Conservation (phyloP, 306 rosid species). For the Alnus glutinosa region DNA sequence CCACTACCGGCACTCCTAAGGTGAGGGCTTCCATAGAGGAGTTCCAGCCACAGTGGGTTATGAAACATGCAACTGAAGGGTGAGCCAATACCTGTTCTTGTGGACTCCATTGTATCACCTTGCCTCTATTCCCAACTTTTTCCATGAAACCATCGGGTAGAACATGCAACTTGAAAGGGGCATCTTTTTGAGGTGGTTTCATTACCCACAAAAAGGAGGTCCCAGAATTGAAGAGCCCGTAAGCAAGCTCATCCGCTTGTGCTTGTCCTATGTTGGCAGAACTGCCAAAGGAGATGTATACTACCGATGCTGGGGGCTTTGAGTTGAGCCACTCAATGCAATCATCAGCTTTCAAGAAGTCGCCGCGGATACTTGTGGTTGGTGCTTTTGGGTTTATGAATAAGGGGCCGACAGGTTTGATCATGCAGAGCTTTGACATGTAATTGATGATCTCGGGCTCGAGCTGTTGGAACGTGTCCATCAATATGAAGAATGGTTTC, state of each 20-base stretch:
- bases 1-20: conserved; percentile 45
- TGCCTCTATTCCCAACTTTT: conserved; percentile 42
- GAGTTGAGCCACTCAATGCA: conserved; percentile 62
- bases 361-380: conserved; percentile 38
- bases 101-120: conserved; percentile 64
- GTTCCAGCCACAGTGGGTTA: conserved; percentile 74
- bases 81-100: conserved; percentile 61
- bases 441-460: conserved; percentile 38
- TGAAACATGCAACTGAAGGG: conserved; percentile 55
- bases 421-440: conserved; percentile 25
- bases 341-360: conserved; percentile 47
- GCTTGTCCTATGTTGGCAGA: conserved; percentile 47
- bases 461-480: conserved; percentile 58
- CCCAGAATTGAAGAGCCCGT: conserved; percentile 44
- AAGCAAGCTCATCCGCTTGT: conserved; percentile 62
- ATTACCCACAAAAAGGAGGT: conserved; percentile 62
- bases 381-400: conserved; percentile 39
- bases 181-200: conserved; percentile 37
- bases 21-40: conserved; percentile 54
- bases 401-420: conserved; percentile 56
- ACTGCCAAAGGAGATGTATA: conserved; percentile 68
- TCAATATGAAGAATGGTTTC: conserved; percentile 44
- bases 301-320: conserved; percentile 45
- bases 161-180: not conserved
- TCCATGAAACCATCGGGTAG: conserved; percentile 53